phyloP scores from a whole-genome alignment of 2,329 filamentous ascomycete species.

The Alternaria sp. region DNA sequence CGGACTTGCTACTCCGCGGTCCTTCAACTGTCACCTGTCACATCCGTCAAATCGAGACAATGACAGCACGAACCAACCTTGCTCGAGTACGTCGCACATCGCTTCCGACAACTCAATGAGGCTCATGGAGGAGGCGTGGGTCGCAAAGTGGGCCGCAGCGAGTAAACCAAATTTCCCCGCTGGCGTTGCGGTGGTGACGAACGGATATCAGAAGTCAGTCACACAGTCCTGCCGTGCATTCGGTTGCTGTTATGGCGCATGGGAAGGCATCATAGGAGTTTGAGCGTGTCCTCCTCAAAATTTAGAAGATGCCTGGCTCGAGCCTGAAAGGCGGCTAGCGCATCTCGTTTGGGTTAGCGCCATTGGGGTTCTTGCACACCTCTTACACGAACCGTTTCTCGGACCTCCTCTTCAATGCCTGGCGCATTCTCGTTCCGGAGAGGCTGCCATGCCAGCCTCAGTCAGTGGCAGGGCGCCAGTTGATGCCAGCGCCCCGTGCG shows the following conservation, averaged over 20 bases:
- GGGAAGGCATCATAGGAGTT: slow-evolving; percentile 43
- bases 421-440: slow-evolving; percentile 25
- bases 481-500: slow-evolving; percentile 35
- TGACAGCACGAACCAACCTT: slow-evolving; percentile 5
- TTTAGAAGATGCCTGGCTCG: slow-evolving; percentile 16
- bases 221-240: slow-evolving; percentile 31
- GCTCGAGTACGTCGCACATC: background rate
- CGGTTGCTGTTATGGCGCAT: slow-evolving; percentile 33
- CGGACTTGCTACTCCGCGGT: slow-evolving; percentile 4
- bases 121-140: slow-evolving; percentile 7
- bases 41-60: slow-evolving; percentile 16
- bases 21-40: slow-evolving; percentile 26
- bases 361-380: slow-evolving; percentile 26
- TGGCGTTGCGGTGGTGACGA: slow-evolving; percentile 11
- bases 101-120: slow-evolving; percentile 1
- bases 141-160: slow-evolving; percentile 8
- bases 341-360: slow-evolving; percentile 22
- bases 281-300: slow-evolving; percentile 36
- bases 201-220: slow-evolving; percentile 21
- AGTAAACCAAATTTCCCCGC: slow-evolving; percentile 17
- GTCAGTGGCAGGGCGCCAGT: slow-evolving; percentile 32
- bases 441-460: slow-evolving; percentile 37
- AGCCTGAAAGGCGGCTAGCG: slow-evolving; percentile 11
- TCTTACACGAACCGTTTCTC: slow-evolving; percentile 47
- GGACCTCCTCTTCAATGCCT: slow-evolving; percentile 40